These are phyloP conservation scores for Pseudogymnoascus sp. DNA, from an alignment of 2,329 filamentous ascomycete genomes.

Conservation along the genomic window DNA sequence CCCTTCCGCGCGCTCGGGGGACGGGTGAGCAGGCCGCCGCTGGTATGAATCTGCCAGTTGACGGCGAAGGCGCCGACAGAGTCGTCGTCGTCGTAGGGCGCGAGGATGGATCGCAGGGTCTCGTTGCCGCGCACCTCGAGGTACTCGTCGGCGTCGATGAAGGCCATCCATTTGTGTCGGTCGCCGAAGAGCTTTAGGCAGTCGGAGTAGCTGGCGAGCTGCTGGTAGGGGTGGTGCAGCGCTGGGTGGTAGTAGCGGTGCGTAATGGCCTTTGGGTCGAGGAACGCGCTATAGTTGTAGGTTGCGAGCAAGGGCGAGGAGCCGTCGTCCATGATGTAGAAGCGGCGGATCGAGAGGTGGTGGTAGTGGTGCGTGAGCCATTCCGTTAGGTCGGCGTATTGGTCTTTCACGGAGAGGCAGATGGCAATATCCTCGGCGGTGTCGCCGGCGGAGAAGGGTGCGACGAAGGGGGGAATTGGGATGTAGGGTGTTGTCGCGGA, in stretches of 20 bases:
- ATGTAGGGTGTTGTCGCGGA: neutral
- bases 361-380: slow-evolving; percentile 25
- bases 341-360: slow-evolving; percentile 21
- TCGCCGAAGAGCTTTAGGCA: slow-evolving; percentile 21
- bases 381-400: slow-evolving; percentile 20
- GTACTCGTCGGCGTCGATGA: slow-evolving; percentile 29
- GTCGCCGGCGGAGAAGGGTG: neutral
- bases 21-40: slow-evolving; percentile 22
- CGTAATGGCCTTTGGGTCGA: slow-evolving; percentile 19
- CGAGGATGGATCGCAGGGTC: slow-evolving; percentile 24
- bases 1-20: slow-evolving; percentile 14
- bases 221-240: slow-evolving; percentile 13
- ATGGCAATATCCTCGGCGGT: slow-evolving; percentile 30
- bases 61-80: slow-evolving; percentile 27
- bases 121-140: slow-evolving; percentile 19
- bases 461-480: neutral
- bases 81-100: slow-evolving; percentile 20
- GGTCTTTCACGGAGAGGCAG: slow-evolving; percentile 22
- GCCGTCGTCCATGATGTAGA: slow-evolving; percentile 26
- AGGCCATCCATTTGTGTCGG: slow-evolving; percentile 29
- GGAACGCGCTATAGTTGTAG: slow-evolving; percentile 11
- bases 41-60: slow-evolving; percentile 29
- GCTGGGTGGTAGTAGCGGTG: slow-evolving; percentile 20
- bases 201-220: slow-evolving; percentile 18
- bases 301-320: slow-evolving; percentile 19